Conservation (phyloP, 371 early-diverging fungal species). For the Umbelopsis sp. region DNA sequence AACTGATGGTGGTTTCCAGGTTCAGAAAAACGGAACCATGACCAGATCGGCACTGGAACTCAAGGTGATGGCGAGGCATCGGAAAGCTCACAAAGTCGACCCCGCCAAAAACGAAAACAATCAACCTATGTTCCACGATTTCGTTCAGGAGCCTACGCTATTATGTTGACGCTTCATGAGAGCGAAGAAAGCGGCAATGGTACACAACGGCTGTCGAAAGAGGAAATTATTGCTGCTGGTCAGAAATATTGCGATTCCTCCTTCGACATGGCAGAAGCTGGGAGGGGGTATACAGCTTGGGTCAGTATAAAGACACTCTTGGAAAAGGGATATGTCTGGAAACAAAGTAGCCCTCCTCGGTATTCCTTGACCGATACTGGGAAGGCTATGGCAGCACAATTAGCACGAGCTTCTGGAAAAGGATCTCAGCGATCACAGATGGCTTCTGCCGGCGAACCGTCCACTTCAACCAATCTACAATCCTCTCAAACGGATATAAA, state of each 20-base stretch:
- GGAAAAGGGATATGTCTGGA: conserved; percentile 70
- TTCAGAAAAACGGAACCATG: not conserved
- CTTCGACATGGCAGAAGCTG: conserved; percentile 60
- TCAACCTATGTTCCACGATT: conserved; percentile 78
- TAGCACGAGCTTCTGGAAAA: conserved; percentile 26
- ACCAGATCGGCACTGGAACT: not conserved
- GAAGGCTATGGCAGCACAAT: conserved; percentile 53
- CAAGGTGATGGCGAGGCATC: not conserved
- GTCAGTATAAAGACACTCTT: conserved; percentile 72
- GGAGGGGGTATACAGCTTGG: conserved; percentile 77
- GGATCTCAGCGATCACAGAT: too few species aligned
- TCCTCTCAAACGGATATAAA: too few species aligned
- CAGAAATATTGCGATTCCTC: conserved; percentile 72
- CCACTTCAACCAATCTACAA: too few species aligned
- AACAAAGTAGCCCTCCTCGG: conserved; percentile 60
- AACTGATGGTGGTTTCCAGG: not conserved
- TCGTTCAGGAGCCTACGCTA: conserved; percentile 85
- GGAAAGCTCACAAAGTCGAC: conserved; percentile 16
- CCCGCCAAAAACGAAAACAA: conserved; percentile 20
- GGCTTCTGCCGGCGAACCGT: too few species aligned
- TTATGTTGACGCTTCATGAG: conserved; percentile 77
- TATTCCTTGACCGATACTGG: conserved; percentile 83
- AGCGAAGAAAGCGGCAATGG: conserved; percentile 27
- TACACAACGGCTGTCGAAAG: conserved; percentile 41
- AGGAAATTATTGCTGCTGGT: conserved; percentile 62